Evolutionary conservation across 495 filamentous ascomycete genomes (phyloP).

Genomic region (Xylaria cubensis): DNA sequence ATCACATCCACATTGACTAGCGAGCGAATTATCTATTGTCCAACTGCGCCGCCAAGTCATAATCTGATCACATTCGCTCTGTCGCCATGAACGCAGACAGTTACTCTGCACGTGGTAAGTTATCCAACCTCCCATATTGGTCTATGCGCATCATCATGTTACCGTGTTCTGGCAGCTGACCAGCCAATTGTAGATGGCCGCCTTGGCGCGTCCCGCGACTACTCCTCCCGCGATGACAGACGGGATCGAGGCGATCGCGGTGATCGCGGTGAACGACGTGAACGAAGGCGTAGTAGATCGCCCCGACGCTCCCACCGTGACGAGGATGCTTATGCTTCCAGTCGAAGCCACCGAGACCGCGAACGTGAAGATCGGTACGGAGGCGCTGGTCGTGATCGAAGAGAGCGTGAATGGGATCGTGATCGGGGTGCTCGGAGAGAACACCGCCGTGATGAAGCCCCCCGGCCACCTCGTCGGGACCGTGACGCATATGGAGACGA

Average conservation of each 20-base stretch:
- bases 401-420: slow-evolving; percentile 73
- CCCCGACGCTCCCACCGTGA: slow-evolving; percentile 62
- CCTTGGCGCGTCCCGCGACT: slow-evolving; percentile 71
- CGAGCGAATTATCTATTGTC: neutral
- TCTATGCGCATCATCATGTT: neutral
- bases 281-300: slow-evolving; percentile 60
- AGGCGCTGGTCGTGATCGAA: slow-evolving; percentile 59
- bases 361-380: slow-evolving; percentile 90
- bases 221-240: slow-evolving; percentile 65
- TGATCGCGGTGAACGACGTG: slow-evolving; percentile 58
- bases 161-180: slow-evolving; percentile 48
- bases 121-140: slow-evolving; percentile 16
- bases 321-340: slow-evolving; percentile 90
- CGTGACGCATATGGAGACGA: slow-evolving; percentile 71
- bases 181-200: slow-evolving; percentile 59
- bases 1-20: slow-evolving; percentile 6
- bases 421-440: slow-evolving; percentile 67
- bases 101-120: slow-evolving; percentile 80
- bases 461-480: slow-evolving; percentile 65
- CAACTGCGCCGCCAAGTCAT: neutral
- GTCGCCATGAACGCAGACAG: slow-evolving; percentile 85
- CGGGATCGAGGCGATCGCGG: slow-evolving; percentile 55
- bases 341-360: slow-evolving; percentile 86
- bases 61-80: neutral
- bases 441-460: slow-evolving; percentile 67